Evolutionary conservation across 495 filamentous ascomycete species (phyloP).

Genomic region (Aspergillus carlsbadensis): DNA sequence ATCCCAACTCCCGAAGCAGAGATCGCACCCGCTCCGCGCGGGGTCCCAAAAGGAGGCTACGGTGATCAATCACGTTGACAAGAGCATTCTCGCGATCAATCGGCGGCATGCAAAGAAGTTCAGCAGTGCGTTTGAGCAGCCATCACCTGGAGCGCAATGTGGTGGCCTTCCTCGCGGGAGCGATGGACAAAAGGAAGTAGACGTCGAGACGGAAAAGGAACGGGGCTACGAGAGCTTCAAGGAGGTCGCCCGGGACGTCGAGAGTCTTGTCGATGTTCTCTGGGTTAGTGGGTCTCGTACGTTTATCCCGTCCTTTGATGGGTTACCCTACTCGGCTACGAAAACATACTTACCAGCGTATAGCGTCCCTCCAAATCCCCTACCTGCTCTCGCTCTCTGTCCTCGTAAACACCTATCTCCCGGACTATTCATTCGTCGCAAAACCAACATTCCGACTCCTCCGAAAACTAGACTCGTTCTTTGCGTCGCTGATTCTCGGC

Average conservation of each 20-base stretch:
- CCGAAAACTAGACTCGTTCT: constrained; percentile 74
- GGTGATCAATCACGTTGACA: constrained; percentile 69
- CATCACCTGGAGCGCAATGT: background rate
- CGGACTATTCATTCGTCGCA: constrained; percentile 65
- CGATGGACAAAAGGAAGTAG: constrained; percentile 8
- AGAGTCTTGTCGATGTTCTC: constrained; percentile 68
- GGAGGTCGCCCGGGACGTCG: constrained; percentile 69
- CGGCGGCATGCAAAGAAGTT: constrained; percentile 75
- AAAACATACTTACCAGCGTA: background rate
- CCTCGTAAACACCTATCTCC: constrained; percentile 62
- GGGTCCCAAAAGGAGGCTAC: constrained; percentile 75
- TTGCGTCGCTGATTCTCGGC: constrained; percentile 68
- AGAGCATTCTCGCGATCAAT: constrained; percentile 60
- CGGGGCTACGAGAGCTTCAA: constrained; percentile 66
- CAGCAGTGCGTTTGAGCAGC: constrained; percentile 46
- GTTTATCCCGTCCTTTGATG: constrained; percentile 24
- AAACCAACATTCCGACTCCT: constrained; percentile 63
- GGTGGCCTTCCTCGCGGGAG: too few relatives aligned
- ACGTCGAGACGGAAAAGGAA: constrained; percentile 26
- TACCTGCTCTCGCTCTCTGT: constrained; percentile 76
- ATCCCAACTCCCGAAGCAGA: constrained; percentile 59
- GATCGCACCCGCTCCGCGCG: constrained; percentile 60
- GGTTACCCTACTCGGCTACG: too few relatives aligned
- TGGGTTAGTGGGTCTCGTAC: constrained; percentile 83
- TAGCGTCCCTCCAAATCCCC: constrained; percentile 79